Percentiles rank a stretch among this genome's conserved stretches.
Evolutionary conservation across 2,329 filamentous ascomycete genomes (phyloP).

Genomic region (Alternaria sp.): DNA sequence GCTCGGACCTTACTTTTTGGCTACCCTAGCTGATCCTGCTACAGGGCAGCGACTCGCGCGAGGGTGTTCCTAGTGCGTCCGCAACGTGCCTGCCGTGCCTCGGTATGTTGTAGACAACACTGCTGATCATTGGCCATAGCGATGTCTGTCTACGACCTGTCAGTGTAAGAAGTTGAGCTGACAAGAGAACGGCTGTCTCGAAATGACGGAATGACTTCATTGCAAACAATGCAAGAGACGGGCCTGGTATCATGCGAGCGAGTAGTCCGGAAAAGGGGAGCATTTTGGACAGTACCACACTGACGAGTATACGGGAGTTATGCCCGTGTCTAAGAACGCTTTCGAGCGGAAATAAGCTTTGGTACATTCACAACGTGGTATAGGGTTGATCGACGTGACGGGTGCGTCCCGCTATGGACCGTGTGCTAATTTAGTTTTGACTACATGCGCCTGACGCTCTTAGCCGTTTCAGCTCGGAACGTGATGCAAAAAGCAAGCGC

Average conservation of each 20-base stretch:
- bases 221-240: neutral
- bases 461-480: constrained; percentile 13
- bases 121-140: constrained; percentile 4
- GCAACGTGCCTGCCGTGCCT: constrained; percentile 1
- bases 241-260: neutral
- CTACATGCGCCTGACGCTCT: constrained; percentile 1
- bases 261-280: neutral
- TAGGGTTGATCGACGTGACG: constrained; percentile 14
- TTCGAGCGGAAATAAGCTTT: constrained; percentile 11
- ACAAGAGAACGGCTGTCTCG: constrained; percentile 9
- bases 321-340: neutral
- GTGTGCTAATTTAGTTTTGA: constrained; percentile 5
- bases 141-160: constrained; percentile 6
- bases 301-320: neutral
- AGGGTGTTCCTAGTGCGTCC: constrained; percentile 5
- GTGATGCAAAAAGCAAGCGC: constrained; percentile 12
- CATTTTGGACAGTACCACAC: neutral
- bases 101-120: neutral
- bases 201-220: neutral
- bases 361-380: constrained; percentile 1
- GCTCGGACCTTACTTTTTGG: constrained; percentile 4
- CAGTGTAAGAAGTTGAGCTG: constrained; percentile 10
- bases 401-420: constrained; percentile 10
- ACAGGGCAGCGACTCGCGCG: constrained; percentile 4
- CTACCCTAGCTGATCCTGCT: constrained; percentile 2